phyloP scores from a whole-genome alignment of 352 stramenopile species.

The Pythium biforme region DNA sequence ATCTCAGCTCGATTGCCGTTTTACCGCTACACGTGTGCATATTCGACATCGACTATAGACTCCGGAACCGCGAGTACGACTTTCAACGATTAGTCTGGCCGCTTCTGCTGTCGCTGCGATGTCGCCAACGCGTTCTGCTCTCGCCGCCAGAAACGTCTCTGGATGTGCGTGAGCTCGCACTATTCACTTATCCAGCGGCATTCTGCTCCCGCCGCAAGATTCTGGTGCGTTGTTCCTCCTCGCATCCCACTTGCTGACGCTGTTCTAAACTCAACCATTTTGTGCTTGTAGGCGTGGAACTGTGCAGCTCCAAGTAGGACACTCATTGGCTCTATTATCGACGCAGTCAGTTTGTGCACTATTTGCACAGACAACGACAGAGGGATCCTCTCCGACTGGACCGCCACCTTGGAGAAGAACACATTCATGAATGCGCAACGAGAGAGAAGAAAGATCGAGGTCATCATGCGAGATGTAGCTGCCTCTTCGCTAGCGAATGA shows the following conservation, averaged over 20 bases:
- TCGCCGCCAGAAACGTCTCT: slow-evolving; percentile 21
- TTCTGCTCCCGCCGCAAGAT: slow-evolving; percentile 72
- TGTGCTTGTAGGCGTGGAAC: slow-evolving; percentile 43
- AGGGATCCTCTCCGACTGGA: slow-evolving; percentile 10
- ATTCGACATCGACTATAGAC: slow-evolving; percentile 34
- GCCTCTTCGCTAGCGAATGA: neutral
- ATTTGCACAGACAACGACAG: slow-evolving; percentile 20
- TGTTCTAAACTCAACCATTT: neutral
- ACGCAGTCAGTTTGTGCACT: slow-evolving; percentile 38
- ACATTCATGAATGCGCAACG: slow-evolving; percentile 13
- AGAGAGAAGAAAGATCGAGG: slow-evolving; percentile 12
- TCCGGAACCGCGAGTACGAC: neutral
- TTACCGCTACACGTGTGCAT: slow-evolving; percentile 20
- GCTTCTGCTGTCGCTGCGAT: slow-evolving; percentile 51
- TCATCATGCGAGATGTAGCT: slow-evolving; percentile 9
- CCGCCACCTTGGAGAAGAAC: neutral
- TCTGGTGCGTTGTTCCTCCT: slow-evolving; percentile 41
- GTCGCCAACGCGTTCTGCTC: slow-evolving; percentile 65
- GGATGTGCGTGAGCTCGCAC: slow-evolving; percentile 35
- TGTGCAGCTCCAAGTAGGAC: slow-evolving; percentile 46
- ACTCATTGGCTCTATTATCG: slow-evolving; percentile 47
- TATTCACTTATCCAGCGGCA: slow-evolving; percentile 66
- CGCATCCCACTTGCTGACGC: neutral
- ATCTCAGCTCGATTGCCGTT: slow-evolving; percentile 2
- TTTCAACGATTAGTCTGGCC: slow-evolving; percentile 33